A percentile compares a stretch with the other conserved stretches of the same genome.
These are phyloP conservation scores for Backusella macrospora DNA, from an alignment of 192 early-diverging fungal genomes.

Conservation along the genomic window DNA sequence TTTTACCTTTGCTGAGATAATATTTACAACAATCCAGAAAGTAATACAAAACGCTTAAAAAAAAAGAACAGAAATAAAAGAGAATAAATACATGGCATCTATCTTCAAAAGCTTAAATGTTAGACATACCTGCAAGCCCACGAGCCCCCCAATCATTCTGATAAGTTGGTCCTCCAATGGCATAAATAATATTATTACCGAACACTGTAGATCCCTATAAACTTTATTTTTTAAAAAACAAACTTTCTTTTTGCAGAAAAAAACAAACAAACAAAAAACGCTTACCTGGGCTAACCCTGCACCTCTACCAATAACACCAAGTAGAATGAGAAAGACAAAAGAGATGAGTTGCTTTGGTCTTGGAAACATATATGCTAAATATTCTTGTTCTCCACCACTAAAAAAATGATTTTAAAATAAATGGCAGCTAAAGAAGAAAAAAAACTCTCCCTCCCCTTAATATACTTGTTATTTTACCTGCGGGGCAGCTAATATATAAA, in stretches of 20 bases:
- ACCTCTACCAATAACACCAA: conserved; percentile 19
- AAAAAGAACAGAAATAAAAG: not conserved
- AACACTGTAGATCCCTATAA: conserved; percentile 21
- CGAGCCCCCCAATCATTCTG: conserved; percentile 25
- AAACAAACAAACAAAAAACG: too few species aligned
- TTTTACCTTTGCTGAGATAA: not conserved
- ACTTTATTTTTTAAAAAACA: not conserved
- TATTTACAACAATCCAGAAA: not conserved
- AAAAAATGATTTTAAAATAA: conserved; percentile 23
- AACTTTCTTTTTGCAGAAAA: not conserved
- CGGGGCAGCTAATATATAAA: not conserved
- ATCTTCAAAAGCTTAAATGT: too few species aligned
- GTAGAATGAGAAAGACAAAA: conserved; percentile 22
- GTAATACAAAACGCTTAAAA: not conserved
- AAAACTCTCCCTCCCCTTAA: not conserved
- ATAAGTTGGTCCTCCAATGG: conserved; percentile 23
- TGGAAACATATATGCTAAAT: conserved; percentile 55
- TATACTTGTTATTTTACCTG: not conserved
- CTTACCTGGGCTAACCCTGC: conserved; percentile 11
- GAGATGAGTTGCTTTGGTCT: conserved; percentile 43
- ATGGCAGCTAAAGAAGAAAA: not conserved
- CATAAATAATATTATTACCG: conserved; percentile 27
- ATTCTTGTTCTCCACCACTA: conserved; percentile 67
- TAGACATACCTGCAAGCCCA: conserved; percentile 28
- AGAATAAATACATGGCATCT: too few species aligned